A percentile compares a stretch with the other conserved stretches of the same genome.
phyloP scores from a whole-genome alignment of 306 rosid species.

The Cucurbita moschata region DNA sequence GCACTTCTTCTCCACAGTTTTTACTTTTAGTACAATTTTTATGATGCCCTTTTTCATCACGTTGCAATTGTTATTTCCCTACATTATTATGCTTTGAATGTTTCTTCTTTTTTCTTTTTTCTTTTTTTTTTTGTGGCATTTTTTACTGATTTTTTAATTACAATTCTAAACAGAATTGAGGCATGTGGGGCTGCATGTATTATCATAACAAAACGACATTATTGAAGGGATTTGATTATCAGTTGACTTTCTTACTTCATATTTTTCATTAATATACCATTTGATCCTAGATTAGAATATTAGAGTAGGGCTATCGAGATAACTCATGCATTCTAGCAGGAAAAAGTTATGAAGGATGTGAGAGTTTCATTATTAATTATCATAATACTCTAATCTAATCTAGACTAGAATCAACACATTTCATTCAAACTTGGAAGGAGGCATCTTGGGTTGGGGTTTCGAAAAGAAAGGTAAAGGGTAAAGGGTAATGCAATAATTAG shows the following conservation, averaged over 20 bases:
- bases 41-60: background rate
- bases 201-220: background rate
- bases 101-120: too few relatives aligned
- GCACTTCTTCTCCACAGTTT: constrained; percentile 1
- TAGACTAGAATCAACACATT: too few relatives aligned
- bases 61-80: background rate
- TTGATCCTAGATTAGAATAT: background rate
- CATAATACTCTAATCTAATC: too few relatives aligned
- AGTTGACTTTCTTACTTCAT: background rate
- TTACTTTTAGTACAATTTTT: background rate
- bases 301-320: background rate
- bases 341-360: background rate
- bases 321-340: background rate
- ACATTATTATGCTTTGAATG: background rate
- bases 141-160: background rate
- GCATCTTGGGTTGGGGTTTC: background rate
- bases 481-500: background rate
- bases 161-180: too few relatives aligned
- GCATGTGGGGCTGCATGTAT: too few relatives aligned
- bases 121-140: background rate
- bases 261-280: background rate
- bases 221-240: background rate
- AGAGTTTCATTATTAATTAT: background rate
- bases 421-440: background rate
- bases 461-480: background rate